Evolutionary conservation across 495 filamentous ascomycete genomes (phyloP), one percentile per base, ranked within the genome.

Genomic region (Lichenothelia convexa): DNA sequence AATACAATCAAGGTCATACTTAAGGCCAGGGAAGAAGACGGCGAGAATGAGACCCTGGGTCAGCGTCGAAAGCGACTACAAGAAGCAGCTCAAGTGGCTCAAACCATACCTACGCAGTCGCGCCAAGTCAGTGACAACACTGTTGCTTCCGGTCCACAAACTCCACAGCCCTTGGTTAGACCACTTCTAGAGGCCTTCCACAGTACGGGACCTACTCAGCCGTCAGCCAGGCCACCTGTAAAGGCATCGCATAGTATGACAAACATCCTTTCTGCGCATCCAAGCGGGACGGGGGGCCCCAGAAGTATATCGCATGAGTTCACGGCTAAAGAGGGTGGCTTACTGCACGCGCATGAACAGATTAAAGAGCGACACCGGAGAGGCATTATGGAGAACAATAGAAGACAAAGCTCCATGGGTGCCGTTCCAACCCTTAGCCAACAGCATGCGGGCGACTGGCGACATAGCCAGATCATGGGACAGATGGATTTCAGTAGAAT

Each of bases 11-110:
- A 34, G 1, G 43, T 19, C 8, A 19, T 42, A 1, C 46, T 47
- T 11, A 44, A 40, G 15, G 42, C 23, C 15, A 32, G 40, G 8
- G 33, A 40, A 35, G 42, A 39, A 13, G 41, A 44, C 11, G 40
- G 35, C 8, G 78, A 76, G 39, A 81, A 93, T 43, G 87, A 97
- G 52, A 93, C 86, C 0, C 68, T 97, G 2, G 89, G 75, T 9
- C 83, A 95, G 50, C 74, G 87, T 5, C 75, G 84, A 3, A 71
- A 65, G 40, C 72, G 89, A 11, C 66, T 97, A 1, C 80, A 85
- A 53, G 73, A 68, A 30, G 79, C 87, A 56, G 65, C 64, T 8
- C 65, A 75, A 41, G 67, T 69, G 3, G 58, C 59, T 22, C 63
- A 66, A 54, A 56, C 62, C 47, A 42, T 18, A 33, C 1, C 9